Evolutionary conservation across 768 basidiomycete genomes (phyloP).

Genomic region (Sporobolomyces pararoseus): DNA sequence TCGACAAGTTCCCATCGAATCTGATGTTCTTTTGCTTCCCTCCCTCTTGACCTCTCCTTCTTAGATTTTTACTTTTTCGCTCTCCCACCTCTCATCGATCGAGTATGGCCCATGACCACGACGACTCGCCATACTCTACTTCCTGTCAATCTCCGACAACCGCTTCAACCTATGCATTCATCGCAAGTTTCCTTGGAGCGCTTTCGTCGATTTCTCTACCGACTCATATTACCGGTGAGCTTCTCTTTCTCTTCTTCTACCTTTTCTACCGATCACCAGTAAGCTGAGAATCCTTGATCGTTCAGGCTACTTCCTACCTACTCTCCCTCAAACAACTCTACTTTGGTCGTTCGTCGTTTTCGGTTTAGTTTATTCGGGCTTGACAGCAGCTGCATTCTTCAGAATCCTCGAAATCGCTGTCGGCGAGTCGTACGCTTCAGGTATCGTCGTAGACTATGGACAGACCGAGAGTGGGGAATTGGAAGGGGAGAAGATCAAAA

Average conservation of each 20-base stretch:
- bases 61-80: too few relatives aligned
- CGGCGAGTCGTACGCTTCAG: neutral
- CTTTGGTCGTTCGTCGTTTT: slow-evolving; percentile 5
- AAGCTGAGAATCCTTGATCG: neutral
- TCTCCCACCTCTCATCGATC: neutral
- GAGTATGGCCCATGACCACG: slow-evolving; percentile 12
- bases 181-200: slow-evolving; percentile 9
- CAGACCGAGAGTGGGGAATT: neutral
- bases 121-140: neutral
- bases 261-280: neutral
- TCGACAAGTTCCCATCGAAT: too few relatives aligned
- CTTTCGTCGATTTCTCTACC: slow-evolving; percentile 25
- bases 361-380: neutral
- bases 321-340: slow-evolving; percentile 1
- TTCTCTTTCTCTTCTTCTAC: too few relatives aligned
- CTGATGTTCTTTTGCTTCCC: neutral
- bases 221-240: slow-evolving; percentile 16
- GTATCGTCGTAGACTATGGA: too few relatives aligned
- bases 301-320: slow-evolving; percentile 15
- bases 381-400: neutral
- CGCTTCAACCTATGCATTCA: neutral
- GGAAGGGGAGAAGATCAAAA: neutral
- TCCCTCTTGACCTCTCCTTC: neutral
- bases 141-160: slow-evolving; percentile 18
- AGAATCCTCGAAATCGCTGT: neutral